Percentiles rank a stretch among this genome's conserved stretches.
phyloP scores from a whole-genome alignment of 495 filamentous ascomycete genomes.

The Hypoxylon lenormandii region DNA sequence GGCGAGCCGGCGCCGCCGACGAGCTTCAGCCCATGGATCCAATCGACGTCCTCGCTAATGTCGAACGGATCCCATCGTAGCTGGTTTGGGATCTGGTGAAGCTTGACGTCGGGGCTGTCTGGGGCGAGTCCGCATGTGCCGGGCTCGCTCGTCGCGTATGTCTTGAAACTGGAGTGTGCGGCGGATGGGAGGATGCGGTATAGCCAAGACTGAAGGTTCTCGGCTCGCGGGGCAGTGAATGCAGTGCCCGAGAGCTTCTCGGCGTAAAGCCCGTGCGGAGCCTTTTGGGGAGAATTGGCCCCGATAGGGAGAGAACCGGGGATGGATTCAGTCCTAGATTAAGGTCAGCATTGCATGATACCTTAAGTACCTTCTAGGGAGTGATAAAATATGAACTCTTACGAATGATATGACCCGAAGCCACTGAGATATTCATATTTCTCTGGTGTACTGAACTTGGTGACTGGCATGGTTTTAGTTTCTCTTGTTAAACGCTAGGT shows the following conservation, averaged over 20 bases:
- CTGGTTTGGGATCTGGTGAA: slow-evolving; percentile 63
- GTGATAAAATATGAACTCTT: no score
- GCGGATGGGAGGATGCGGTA: slow-evolving; percentile 76
- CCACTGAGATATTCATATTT: no score
- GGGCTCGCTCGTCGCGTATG: slow-evolving; percentile 20
- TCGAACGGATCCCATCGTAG: slow-evolving; percentile 57
- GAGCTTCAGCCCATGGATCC: slow-evolving; percentile 70
- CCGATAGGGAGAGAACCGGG: neutral
- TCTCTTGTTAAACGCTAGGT: no score
- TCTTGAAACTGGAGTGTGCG: slow-evolving; percentile 70
- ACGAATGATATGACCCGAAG: no score
- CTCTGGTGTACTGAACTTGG: no score
- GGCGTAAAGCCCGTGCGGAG: slow-evolving; percentile 74
- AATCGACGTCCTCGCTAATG: slow-evolving; percentile 58
- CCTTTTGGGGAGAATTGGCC: slow-evolving; percentile 75
- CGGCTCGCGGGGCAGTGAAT: slow-evolving; percentile 75
- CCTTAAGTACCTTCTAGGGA: no score
- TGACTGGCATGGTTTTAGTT: no score
- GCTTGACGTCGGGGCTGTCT: slow-evolving; percentile 31
- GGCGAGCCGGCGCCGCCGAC: slow-evolving; percentile 78
- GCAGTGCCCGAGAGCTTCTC: slow-evolving; percentile 81
- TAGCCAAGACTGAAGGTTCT: slow-evolving; percentile 79
- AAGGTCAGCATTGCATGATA: no score
- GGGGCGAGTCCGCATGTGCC: no score
- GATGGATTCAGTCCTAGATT: no score